Conservation (phyloP, 371 early-diverging fungal genomes). For the Lichtheimia ramosa region DNA sequence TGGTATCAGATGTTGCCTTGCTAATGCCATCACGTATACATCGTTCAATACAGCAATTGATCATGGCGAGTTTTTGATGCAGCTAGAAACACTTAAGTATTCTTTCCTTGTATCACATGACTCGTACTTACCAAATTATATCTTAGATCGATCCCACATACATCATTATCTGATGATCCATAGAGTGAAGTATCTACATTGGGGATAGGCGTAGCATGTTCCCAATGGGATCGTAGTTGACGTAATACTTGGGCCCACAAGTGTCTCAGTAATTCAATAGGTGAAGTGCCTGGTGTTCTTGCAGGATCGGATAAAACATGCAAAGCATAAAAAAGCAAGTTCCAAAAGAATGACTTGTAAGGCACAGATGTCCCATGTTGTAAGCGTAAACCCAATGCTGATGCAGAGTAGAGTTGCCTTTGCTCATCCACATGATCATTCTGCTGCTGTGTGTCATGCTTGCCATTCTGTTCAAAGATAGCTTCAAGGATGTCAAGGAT, state of each 20-base stretch:
- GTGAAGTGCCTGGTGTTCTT: constrained; percentile 43
- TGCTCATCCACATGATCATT: not conserved
- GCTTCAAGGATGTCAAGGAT: not conserved
- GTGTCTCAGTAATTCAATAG: constrained; percentile 61
- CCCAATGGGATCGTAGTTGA: constrained; percentile 68
- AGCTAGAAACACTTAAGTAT: constrained; percentile 35
- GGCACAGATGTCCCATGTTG: constrained; percentile 62
- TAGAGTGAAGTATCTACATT: constrained; percentile 42
- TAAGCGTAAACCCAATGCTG: constrained; percentile 46
- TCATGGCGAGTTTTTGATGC: constrained; percentile 90
- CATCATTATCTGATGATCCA: constrained; percentile 18
- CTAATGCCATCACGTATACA: constrained; percentile 14
- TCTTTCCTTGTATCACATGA: too few relatives aligned
- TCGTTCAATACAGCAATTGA: constrained; percentile 83
- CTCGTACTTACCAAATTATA: constrained; percentile 64
- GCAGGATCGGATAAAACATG: constrained; percentile 49
- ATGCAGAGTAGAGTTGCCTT: constrained; percentile 24
- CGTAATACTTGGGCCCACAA: constrained; percentile 67
- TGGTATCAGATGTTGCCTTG: not conserved
- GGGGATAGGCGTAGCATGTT: constrained; percentile 56
- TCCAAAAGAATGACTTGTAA: constrained; percentile 69
- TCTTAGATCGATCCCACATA: constrained; percentile 67
- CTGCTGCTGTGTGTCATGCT: too few relatives aligned
- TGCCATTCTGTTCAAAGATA: too few relatives aligned
- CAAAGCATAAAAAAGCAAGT: constrained; percentile 54